Evolutionary conservation across 2,329 filamentous ascomycete genomes (phyloP).

Genomic region (Tolypocladium endophyticum): DNA sequence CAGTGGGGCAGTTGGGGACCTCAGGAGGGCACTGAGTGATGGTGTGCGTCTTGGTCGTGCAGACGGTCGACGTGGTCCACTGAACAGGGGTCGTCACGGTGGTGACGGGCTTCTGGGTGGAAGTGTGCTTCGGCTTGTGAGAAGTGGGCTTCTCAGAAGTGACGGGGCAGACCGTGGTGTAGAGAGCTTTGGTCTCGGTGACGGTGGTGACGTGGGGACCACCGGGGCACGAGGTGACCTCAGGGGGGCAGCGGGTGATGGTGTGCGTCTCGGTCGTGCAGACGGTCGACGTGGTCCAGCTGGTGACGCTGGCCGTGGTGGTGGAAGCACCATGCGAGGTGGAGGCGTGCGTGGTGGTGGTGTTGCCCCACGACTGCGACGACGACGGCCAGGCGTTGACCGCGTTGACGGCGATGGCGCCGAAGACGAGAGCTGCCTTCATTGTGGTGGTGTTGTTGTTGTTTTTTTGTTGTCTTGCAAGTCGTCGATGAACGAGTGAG

Average conservation of each 20-base stretch:
- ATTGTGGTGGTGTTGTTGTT: constrained; percentile 13
- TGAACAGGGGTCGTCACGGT: neutral
- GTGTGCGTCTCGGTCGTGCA: constrained; percentile 17
- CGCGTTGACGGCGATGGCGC: constrained; percentile 19
- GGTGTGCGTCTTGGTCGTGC: constrained; percentile 16
- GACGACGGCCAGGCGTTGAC: constrained; percentile 16
- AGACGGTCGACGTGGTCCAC: constrained; percentile 20
- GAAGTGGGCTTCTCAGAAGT: constrained; percentile 6
- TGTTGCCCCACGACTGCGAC: too few relatives aligned
- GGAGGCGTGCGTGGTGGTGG: neutral
- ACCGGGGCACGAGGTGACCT: constrained; percentile 18
- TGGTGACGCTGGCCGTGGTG: constrained; percentile 2
- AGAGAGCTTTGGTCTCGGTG: constrained; percentile 20
- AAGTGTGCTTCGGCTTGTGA: neutral
- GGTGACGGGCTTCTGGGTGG: neutral
- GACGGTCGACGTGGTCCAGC: constrained; percentile 20
- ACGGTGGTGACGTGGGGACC: constrained; percentile 12
- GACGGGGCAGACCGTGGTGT: constrained; percentile 33
- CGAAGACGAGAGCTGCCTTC: constrained; percentile 20
- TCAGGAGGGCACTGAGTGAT: constrained; percentile 18
- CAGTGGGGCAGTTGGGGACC: constrained; percentile 18
- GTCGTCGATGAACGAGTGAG: neutral
- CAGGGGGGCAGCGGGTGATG: constrained; percentile 17
- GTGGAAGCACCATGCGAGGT: neutral
- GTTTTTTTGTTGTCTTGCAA: neutral